phyloP scores from a whole-genome alignment of 176 grass and related monocot genomes.

The Musa schizocarpa region DNA sequence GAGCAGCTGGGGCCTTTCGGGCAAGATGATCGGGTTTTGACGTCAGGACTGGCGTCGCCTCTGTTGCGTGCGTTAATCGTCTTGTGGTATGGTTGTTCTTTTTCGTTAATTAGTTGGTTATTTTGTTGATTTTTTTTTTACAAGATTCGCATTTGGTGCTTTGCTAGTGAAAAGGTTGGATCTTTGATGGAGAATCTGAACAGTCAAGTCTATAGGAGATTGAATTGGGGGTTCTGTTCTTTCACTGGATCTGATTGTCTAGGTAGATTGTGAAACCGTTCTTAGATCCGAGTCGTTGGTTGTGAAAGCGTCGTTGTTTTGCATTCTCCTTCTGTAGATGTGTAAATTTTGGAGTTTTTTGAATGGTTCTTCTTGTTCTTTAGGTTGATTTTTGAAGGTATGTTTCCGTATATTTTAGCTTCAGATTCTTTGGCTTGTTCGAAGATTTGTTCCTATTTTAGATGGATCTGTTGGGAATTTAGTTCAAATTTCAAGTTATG shows the following conservation, averaged over 20 bases:
- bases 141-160: neutral
- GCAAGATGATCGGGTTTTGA: neutral
- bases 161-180: neutral
- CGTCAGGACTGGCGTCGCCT: neutral
- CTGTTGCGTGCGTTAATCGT: neutral
- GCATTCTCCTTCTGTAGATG: neutral
- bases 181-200: neutral
- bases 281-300: neutral
- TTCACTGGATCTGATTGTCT: neutral
- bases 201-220: too few species aligned
- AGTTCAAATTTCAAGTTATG: neutral
- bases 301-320: neutral
- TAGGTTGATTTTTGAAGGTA: neutral
- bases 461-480: neutral
- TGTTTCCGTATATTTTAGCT: neutral
- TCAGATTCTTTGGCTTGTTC: neutral
- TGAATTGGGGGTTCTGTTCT: too few species aligned
- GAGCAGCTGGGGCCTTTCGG: neutral
- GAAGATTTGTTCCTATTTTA: neutral
- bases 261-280: neutral
- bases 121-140: too few species aligned
- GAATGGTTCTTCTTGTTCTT: neutral
- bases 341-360: neutral
- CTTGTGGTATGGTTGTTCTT: neutral
- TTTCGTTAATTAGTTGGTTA: too few species aligned